Evolutionary conservation across 2,329 filamentous ascomycete species (phyloP).

Genomic region (Escovopsis sp.): DNA sequence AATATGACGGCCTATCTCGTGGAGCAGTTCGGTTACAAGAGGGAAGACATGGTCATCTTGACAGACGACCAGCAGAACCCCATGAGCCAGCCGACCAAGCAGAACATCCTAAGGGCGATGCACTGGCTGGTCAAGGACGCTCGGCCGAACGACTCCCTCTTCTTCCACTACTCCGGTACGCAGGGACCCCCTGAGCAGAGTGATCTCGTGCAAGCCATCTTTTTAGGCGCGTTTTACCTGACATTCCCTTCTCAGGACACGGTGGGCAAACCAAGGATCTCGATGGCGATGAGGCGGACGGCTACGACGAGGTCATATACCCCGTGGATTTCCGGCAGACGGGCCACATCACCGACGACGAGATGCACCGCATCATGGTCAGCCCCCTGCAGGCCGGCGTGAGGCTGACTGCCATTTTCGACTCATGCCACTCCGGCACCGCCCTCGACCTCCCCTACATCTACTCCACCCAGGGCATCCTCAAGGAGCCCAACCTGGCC

Average conservation of each 20-base stretch:
- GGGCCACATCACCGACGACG: slow-evolving; percentile 73
- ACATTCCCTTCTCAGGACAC: no score
- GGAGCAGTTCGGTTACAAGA: slow-evolving; percentile 78
- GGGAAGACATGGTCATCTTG: slow-evolving; percentile 93
- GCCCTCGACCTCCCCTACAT: slow-evolving; percentile 53
- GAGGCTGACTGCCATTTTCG: slow-evolving; percentile 47
- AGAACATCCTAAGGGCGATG: slow-evolving; percentile 91
- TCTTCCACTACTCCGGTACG: slow-evolving; percentile 92
- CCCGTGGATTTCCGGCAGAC: slow-evolving; percentile 66
- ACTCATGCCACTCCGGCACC: slow-evolving; percentile 53
- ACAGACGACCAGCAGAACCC: slow-evolving; percentile 95
- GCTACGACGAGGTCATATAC: slow-evolving; percentile 73
- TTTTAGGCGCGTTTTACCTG: neutral
- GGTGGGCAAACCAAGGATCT: slow-evolving; percentile 70
- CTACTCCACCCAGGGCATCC: slow-evolving; percentile 53
- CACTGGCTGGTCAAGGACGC: slow-evolving; percentile 96
- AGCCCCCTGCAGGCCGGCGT: slow-evolving; percentile 40
- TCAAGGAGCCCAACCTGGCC: slow-evolving; percentile 54
- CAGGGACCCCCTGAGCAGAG: slow-evolving; percentile 1
- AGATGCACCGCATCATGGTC: slow-evolving; percentile 65
- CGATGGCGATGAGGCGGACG: slow-evolving; percentile 69
- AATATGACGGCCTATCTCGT: slow-evolving; percentile 91
- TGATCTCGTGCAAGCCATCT: neutral
- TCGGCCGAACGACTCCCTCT: slow-evolving; percentile 80
- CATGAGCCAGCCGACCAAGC: slow-evolving; percentile 93